Base-by-base conservation (phyloP, 1,284 basidiomycete genomes). In the Austroboletus novae-zelandiae region DNA sequence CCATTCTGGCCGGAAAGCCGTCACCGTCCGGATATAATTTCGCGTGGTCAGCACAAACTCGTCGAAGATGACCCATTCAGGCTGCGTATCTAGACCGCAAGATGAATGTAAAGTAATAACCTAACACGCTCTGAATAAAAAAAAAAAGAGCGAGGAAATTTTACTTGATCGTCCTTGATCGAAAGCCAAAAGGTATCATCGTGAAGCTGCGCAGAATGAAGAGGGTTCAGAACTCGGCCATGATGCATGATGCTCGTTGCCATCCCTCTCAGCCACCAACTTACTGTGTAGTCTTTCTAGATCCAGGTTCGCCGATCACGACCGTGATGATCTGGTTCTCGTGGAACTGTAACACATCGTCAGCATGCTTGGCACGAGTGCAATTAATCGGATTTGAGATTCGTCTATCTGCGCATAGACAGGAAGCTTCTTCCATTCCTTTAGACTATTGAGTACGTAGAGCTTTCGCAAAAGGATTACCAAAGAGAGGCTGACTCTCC, bases 31-130 rank as follows among this genome's bases (percentile, higher is more conserved):
- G 62, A 99, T 95, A 62, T 90, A 98, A 52, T 86, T 83, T 52
- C 81, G 74, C 9, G 94, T 94, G 11, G 96, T 99, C 55, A 98
- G 74, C 27, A 98, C 94, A 66, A 99, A 99, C 70, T 97, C 97
- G 68, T 99, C 97, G 78, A 97, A 99, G 39, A 98, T 71, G 14
- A 98, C 93, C 92, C 94, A 99, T 63, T 98, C 95, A 0, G 96
- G 94, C 51, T 87, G 87, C n/a, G 84, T 84, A 59, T 97, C 92
- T 43, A 99, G 74, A 27, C 95, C 94, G 56, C 93, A 96, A 6
- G 89, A 92, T 7, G 96, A 92, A 68, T 99, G 96, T n/a, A 98
- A 75, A n/a, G 76, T 77, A 8, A 98, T 95, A 39, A 91, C 81
- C 86, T 92, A n/a, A n/a, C n/a, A n/a, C n/a, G n/a, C n/a, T n/a